These are phyloP conservation scores for Euphorbia corollata DNA, from an alignment of 441 rosid species.

Conservation along the genomic window DNA sequence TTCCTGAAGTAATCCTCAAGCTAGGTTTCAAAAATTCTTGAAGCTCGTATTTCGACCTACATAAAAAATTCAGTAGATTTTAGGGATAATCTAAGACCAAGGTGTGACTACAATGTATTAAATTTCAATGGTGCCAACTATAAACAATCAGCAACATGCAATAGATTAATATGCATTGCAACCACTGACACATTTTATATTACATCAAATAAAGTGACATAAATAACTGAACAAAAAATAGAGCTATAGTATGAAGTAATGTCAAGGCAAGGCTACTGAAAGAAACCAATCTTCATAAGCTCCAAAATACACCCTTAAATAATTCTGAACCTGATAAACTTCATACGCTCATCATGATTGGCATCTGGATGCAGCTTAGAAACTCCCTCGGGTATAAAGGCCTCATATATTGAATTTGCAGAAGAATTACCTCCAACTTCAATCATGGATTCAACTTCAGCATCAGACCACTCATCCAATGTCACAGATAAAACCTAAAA, in stretches of 20 bases:
- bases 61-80: slow-evolving; percentile 18
- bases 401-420: slow-evolving; percentile 89
- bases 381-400: slow-evolving; percentile 61
- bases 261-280: neutral
- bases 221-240: neutral
- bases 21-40: slow-evolving; percentile 92
- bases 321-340: slow-evolving; percentile 87
- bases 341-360: slow-evolving; percentile 62
- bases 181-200: slow-evolving; percentile 4
- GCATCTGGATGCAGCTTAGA: slow-evolving; percentile 78
- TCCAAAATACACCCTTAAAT: too few species aligned
- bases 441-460: slow-evolving; percentile 72
- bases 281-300: too few species aligned
- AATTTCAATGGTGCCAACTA: neutral
- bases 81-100: slow-evolving; percentile 15
- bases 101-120: neutral
- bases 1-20: slow-evolving; percentile 67
- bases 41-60: slow-evolving; percentile 90
- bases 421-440: slow-evolving; percentile 93
- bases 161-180: neutral
- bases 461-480: slow-evolving; percentile 91
- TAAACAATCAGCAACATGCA: slow-evolving; percentile 10
- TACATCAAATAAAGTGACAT: neutral
- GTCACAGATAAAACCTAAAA: slow-evolving; percentile 81
- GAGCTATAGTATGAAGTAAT: too few species aligned